These are phyloP conservation scores for Rosa rugosa DNA, from an alignment of 306 rosid genomes.

Conservation along the genomic window DNA sequence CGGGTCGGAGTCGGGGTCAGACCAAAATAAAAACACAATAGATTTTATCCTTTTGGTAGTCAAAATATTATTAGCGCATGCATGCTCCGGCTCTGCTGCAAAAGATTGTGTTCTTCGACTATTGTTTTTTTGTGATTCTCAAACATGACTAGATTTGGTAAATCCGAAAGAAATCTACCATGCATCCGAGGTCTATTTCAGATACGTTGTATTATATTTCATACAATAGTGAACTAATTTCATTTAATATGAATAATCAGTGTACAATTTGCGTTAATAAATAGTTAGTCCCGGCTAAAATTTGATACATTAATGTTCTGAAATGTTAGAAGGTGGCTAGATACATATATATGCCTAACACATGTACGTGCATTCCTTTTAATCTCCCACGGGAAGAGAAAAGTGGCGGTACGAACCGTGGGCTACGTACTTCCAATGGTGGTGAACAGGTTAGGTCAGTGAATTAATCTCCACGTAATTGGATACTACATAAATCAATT, in stretches of 20 bases:
- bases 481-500: too few relatives aligned
- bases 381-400: too few relatives aligned
- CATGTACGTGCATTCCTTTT: too few relatives aligned
- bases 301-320: too few relatives aligned
- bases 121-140: not conserved
- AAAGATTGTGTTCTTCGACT: not conserved
- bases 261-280: not conserved
- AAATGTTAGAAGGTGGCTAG: too few relatives aligned
- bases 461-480: too few relatives aligned
- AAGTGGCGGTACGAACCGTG: too few relatives aligned
- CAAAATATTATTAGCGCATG: slow-evolving; percentile 12
- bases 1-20: not conserved
- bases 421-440: too few relatives aligned
- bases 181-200: not conserved
- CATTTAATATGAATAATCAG: too few relatives aligned
- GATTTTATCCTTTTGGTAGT: slow-evolving; percentile 4
- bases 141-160: not conserved
- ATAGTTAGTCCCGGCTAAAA: too few relatives aligned
- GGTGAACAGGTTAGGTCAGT: not conserved
- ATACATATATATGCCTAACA: not conserved
- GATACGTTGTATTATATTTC: too few relatives aligned
- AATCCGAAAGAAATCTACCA: not conserved
- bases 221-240: too few relatives aligned
- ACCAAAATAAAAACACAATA: not conserved
- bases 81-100: not conserved